Evolutionary conservation across 345 rosid species (phyloP).

Genomic region (Ricinus communis): DNA sequence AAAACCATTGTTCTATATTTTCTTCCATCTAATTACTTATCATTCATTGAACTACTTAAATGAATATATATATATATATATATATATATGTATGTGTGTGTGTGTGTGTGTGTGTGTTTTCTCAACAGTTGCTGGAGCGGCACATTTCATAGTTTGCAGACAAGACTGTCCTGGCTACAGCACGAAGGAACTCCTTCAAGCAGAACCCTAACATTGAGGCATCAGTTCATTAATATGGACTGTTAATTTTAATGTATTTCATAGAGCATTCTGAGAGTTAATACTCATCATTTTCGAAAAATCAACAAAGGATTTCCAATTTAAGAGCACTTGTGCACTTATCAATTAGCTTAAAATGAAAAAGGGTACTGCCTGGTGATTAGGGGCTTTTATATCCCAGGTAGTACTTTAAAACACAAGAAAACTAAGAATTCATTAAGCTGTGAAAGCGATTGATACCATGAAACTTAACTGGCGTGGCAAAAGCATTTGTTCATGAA

Average conservation of each 20-base stretch:
- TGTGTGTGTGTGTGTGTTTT: no score
- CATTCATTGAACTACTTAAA: no score
- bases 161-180: slow-evolving; percentile 84
- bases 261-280: background rate
- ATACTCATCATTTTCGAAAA: slow-evolving; percentile 20
- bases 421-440: no score
- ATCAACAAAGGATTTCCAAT: slow-evolving; percentile 11
- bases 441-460: no score
- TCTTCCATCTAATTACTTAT: background rate
- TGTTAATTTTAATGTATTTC: slow-evolving; percentile 4
- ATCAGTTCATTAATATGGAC: slow-evolving; percentile 4
- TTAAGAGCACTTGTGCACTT: background rate
- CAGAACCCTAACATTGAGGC: slow-evolving; percentile 31
- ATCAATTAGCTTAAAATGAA: background rate
- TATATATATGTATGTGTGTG: no score
- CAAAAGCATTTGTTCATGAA: no score
- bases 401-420: no score
- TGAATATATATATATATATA: slow-evolving; percentile 1
- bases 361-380: no score
- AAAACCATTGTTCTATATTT: background rate
- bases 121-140: slow-evolving; percentile 84
- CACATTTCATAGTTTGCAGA: slow-evolving; percentile 91
- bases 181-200: slow-evolving; percentile 72
- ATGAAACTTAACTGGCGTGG: no score
- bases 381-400: no score